Evolutionary conservation across 306 rosid species (phyloP), one percentile per base, ranked within the genome.

Genomic region (Ziziphus jujuba): DNA sequence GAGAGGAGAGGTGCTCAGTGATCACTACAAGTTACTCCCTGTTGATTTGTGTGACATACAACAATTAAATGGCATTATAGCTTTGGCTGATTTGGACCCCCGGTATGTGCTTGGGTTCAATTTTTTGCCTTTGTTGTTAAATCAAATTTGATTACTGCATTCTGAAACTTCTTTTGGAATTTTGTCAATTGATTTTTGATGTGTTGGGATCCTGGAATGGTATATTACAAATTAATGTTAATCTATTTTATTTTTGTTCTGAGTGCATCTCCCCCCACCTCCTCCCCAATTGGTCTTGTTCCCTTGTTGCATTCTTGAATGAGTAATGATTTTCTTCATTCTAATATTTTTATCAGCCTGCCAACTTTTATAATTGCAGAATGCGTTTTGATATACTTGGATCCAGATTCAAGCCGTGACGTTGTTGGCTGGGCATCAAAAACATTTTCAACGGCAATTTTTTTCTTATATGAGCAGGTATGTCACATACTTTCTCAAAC

Each of bases 331-430:
- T 75, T 84, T 69, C 80, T 70, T 71, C 68, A 57, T 83, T 85
- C 96, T 90, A 82, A 84, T 86, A 66, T 83, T 85, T 66, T 75
- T 85, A 85, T 84, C 97, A 93, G 99, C 76, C 87, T 90, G 96
- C 99, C 99, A n/a, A 90, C 99, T 75, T 90, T 93, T 79, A 85
- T 93, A 88, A 88, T 93, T 82, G 96, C 99, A 90, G 99, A 93
- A 77, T 90, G 97, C 81, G 99, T 93, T 84, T 85, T 93, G 84
- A 90, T 93, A 79, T 93, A 93, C 84, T 56, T 93, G 85, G 95
- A 88, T 79, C 97, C 96, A 70, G 95, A 93, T 80, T 93, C 97
- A 63, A 88, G 84, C 72, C 82, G 73, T 21, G 54, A 74, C 24
- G 68, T 93, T 40, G 96, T 88, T 81, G 86, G 87, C 69, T 93